Evolutionary conservation across 2,329 filamentous ascomycete genomes (phyloP), one percentile per base, ranked within the genome.

Genomic region (Venturia pyrina): DNA sequence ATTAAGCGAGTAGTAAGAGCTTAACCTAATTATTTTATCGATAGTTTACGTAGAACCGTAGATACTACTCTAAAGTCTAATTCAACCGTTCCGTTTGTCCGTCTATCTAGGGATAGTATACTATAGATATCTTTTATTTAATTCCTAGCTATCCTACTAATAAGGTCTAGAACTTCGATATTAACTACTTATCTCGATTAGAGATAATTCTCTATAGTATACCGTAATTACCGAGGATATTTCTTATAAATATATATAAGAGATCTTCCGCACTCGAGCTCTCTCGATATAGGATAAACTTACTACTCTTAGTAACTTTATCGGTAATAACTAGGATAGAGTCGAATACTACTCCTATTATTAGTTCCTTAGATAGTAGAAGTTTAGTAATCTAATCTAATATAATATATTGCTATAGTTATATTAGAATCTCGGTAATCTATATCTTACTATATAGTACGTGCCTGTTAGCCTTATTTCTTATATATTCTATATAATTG

Each of bases 101-200:
- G 57, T 71, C 67, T 1, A 68, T 72, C 61, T 72, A 48, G 1
- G 68, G 68, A 61, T 72, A 66, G 59, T 67, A 71, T 13, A 69
- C 68, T 11, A 68, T 72, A 1, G 68, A 71, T 2, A 70, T 60
- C 44, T 65, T 67, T 1, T 53, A 24, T 11, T 65, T 44, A 17
- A 68, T 56, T 17, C 63, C 44, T 10, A 69, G 63, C n/a, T 57
- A 5, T 37, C 65, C 63, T 48, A 66, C 66, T 0, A 70, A 50
- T 10, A 48, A n/a, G 32, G 65, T 69, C 68, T 60, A 70, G 41
- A 71, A 68, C 3, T 63, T 40, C 3, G 48, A 61, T 1, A 41
- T 65, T 44, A 72, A 72, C 60, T 69, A 67, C 0, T 56, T 24
- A 15, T 67, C 69, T 40, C 67, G 19, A 50, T 71, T 68, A 0